Evolutionary conservation across 257 asterid species (phyloP).

Genomic region (Jacaranda copaia): DNA sequence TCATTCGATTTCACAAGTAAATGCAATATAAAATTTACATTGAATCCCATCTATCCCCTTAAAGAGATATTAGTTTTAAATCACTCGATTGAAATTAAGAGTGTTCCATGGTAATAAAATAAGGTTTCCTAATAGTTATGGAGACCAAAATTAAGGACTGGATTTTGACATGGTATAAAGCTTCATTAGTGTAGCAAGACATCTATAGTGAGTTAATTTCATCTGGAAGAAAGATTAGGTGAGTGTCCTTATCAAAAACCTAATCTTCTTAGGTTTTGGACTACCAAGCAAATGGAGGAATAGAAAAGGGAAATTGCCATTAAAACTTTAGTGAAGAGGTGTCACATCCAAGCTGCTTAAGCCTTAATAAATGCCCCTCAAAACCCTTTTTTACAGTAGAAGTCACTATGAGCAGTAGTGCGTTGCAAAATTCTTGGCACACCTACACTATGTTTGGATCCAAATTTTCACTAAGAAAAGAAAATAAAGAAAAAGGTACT

Average conservation of each 20-base stretch:
- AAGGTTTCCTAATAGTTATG: neutral
- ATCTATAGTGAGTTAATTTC: neutral
- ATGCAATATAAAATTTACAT: no score
- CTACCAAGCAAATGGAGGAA: slow-evolving; percentile 22
- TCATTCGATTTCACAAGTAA: no score
- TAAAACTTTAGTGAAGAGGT: slow-evolving; percentile 10
- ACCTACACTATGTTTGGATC: neutral
- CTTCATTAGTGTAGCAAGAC: slow-evolving; percentile 11
- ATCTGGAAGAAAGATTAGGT: slow-evolving; percentile 25
- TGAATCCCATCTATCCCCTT: no score
- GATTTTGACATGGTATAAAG: slow-evolving; percentile 29
- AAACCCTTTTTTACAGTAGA: neutral
- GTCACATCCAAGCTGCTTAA: slow-evolving; percentile 24
- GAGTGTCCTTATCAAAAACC: slow-evolving; percentile 45
- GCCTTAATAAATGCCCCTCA: neutral
- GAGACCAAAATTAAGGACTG: neutral
- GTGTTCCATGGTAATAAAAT: neutral
- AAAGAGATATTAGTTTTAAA: no score
- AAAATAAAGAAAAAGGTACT: no score
- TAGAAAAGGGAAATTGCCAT: slow-evolving; percentile 5
- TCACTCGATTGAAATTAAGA: no score
- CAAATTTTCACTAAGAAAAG: no score
- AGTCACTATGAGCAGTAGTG: slow-evolving; percentile 28
- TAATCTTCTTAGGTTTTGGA: slow-evolving; percentile 32
- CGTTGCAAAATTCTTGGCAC: slow-evolving; percentile 3